A percentile compares a stretch with the other conserved stretches of the same genome.
phyloP scores from a whole-genome alignment of 495 filamentous ascomycete species.

The Penicillium maclennaniae region DNA sequence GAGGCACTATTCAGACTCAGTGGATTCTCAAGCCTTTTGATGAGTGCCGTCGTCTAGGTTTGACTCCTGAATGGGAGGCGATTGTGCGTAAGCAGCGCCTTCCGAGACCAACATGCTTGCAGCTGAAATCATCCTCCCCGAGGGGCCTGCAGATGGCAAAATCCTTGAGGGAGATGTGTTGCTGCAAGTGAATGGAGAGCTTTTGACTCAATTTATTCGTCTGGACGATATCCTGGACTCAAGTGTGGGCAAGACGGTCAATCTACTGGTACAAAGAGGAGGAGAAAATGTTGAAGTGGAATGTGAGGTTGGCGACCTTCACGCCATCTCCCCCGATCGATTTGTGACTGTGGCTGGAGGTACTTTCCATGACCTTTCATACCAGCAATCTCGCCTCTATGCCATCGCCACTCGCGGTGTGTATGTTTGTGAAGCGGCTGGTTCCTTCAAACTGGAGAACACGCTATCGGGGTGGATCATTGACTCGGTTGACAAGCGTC shows the following conservation, averaged over 20 bases:
- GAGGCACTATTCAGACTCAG: constrained; percentile 97
- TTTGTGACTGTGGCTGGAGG: constrained; percentile 92
- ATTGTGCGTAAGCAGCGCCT: constrained; percentile 74
- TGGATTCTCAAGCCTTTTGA: constrained; percentile 97
- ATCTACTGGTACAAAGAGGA: constrained; percentile 78
- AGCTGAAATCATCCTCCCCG: constrained; percentile 88
- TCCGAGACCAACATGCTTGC: constrained; percentile 96
- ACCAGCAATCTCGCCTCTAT: constrained; percentile 91
- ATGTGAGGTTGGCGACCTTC: constrained; percentile 82
- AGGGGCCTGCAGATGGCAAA: constrained; percentile 79
- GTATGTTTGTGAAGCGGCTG: constrained; percentile 90
- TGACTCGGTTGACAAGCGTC: constrained; percentile 84
- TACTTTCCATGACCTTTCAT: constrained; percentile 92
- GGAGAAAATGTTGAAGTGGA: constrained; percentile 85
- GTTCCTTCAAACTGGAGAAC: constrained; percentile 90
- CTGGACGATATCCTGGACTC: constrained; percentile 94
- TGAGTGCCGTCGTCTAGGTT: constrained; percentile 86
- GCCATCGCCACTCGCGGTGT: constrained; percentile 89
- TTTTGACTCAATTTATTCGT: constrained; percentile 88
- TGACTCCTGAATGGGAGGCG: constrained; percentile 81
- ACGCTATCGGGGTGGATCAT: constrained; percentile 91
- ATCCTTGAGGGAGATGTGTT: constrained; percentile 96
- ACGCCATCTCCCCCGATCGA: constrained; percentile 90
- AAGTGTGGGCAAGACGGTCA: constrained; percentile 70
- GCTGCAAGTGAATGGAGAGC: constrained; percentile 87